Evolutionary conservation across 805 yeast species (phyloP).

Genomic region (Kodamaea neixiangensis): DNA sequence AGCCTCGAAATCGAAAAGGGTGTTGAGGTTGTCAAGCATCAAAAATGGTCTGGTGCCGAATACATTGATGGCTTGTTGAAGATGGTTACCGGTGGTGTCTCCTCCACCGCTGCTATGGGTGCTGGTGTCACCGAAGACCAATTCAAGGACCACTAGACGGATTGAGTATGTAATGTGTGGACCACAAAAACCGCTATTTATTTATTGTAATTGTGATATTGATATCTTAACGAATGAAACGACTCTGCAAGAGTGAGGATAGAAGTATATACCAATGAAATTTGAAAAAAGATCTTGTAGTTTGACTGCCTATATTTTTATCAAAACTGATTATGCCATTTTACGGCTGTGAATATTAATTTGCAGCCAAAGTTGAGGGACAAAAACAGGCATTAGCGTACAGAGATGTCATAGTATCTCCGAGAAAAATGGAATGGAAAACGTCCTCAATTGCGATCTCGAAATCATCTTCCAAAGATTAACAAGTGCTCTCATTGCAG

Average conservation of each 20-base stretch:
- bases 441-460: no score
- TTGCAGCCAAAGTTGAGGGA: background rate
- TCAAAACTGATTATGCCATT: no score
- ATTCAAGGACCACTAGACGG: slow-evolving; percentile 52
- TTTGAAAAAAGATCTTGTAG: no score
- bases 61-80: slow-evolving; percentile 89
- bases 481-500: no score
- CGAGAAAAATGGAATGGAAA: background rate
- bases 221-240: background rate
- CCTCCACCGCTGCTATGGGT: slow-evolving; percentile 98
- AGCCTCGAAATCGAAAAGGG: slow-evolving; percentile 82
- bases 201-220: slow-evolving; percentile 13
- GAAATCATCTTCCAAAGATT: no score
- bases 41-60: slow-evolving; percentile 98
- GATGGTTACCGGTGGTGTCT: slow-evolving; percentile 90
- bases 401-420: no score
- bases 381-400: no score
- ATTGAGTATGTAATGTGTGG: slow-evolving; percentile 7
- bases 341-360: background rate
- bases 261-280: background rate
- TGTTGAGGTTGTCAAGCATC: slow-evolving; percentile 96
- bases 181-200: slow-evolving; percentile 4
- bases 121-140: slow-evolving; percentile 97
- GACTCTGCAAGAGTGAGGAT: background rate
- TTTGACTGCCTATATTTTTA: no score